Evolutionary conservation across 164 flowering plant genomes (phyloP).

Genomic region (Chimonanthus praecox): DNA sequence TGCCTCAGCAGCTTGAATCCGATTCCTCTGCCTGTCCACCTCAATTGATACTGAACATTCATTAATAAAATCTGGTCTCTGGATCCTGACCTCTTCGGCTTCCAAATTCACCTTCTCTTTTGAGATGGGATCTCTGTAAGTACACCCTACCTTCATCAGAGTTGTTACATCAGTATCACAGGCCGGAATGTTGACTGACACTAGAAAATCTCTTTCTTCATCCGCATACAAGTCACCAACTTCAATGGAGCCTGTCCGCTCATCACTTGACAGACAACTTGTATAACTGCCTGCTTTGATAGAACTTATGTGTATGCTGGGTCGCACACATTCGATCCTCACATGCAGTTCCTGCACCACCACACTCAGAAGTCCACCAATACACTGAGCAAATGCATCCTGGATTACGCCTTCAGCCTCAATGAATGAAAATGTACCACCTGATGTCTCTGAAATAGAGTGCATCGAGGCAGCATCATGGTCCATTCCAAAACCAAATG

Average conservation of each 20-base stretch:
- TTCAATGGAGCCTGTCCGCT: constrained; percentile 40
- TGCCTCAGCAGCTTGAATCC: constrained; percentile 72
- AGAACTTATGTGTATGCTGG: constrained; percentile 36
- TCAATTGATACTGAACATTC: constrained; percentile 48
- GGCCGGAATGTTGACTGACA: constrained; percentile 53
- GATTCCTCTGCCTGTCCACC: constrained; percentile 79
- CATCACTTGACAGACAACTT: constrained; percentile 27
- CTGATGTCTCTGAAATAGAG: constrained; percentile 74
- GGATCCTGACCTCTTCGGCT: constrained; percentile 40
- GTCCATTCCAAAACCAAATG: constrained; percentile 92
- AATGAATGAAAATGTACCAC: constrained; percentile 97
- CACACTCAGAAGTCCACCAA: constrained; percentile 90
- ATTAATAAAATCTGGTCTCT: constrained; percentile 41
- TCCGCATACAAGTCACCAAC: constrained; percentile 92
- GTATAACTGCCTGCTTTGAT: constrained; percentile 79
- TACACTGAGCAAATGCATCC: constrained; percentile 98
- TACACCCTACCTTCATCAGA: constrained; percentile 53
- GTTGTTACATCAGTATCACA: constrained; percentile 25
- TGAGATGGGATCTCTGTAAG: constrained; percentile 54
- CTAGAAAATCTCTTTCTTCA: constrained; percentile 85
- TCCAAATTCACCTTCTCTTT: constrained; percentile 34
- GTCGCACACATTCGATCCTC: constrained; percentile 45
- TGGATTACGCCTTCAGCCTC: constrained; percentile 83
- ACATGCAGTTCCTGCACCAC: constrained; percentile 70
- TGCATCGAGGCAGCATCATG: constrained; percentile 93